Conservation (phyloP, 192 early-diverging fungal species). For the Jimgerdemannia lactiflua region DNA sequence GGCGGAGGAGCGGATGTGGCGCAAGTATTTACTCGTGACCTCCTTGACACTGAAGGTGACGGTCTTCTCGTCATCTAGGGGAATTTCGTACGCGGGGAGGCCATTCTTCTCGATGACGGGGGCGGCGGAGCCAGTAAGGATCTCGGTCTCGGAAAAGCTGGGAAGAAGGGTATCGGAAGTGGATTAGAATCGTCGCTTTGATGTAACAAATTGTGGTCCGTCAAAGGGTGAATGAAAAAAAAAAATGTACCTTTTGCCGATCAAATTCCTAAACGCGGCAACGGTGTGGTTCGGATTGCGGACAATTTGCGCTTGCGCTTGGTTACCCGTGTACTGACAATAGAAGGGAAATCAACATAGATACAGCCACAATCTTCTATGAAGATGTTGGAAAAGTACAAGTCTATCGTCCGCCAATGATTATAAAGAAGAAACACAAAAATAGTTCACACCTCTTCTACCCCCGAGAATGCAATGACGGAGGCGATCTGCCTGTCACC, state of each 20-base stretch:
- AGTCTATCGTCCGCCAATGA: not conserved
- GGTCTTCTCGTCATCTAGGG: constrained; percentile 56
- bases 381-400: no score
- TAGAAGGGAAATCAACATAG: not conserved
- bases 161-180: constrained; percentile 8
- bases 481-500: constrained; percentile 96
- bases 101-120: constrained; percentile 56
- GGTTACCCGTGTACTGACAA: constrained; percentile 28
- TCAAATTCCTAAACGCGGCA: constrained; percentile 77
- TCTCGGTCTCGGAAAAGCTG: constrained; percentile 27
- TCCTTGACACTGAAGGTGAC: constrained; percentile 67
- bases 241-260: constrained; percentile 74
- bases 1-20: constrained; percentile 81
- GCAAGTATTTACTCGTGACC: constrained; percentile 77
- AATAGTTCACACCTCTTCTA: constrained; percentile 69
- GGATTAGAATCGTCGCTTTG: not conserved
- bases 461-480: constrained; percentile 87
- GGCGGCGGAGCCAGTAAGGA: constrained; percentile 42
- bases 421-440: not conserved
- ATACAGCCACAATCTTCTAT: no score
- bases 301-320: constrained; percentile 83
- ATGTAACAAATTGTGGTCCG: not conserved
- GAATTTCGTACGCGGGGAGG: constrained; percentile 59
- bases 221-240: constrained; percentile 1
- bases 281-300: constrained; percentile 93